These are phyloP conservation scores for Parachaetomium inaequale DNA, from an alignment of 495 filamentous ascomycete genomes.

Conservation along the genomic window DNA sequence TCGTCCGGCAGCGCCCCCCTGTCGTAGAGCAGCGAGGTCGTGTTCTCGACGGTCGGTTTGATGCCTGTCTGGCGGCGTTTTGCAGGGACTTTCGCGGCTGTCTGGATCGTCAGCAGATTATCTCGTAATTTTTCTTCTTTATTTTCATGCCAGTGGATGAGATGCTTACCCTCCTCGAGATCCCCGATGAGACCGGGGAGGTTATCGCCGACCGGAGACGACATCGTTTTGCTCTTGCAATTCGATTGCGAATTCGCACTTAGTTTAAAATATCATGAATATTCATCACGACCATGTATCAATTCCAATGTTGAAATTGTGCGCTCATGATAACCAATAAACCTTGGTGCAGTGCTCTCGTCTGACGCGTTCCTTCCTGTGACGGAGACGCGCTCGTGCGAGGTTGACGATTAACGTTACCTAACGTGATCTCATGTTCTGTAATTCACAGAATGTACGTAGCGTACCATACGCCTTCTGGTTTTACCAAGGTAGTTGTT, in stretches of 20 bases:
- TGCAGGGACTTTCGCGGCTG: constrained; percentile 49
- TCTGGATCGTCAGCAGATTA: constrained; percentile 14
- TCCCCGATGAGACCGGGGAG: constrained; percentile 28
- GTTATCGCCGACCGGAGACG: constrained; percentile 5
- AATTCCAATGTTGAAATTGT: no score
- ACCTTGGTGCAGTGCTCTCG: no score
- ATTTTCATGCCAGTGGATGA: neutral
- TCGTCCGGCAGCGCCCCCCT: constrained; percentile 59
- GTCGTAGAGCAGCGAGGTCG: constrained; percentile 56
- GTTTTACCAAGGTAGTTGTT: no score
- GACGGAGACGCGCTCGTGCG: no score
- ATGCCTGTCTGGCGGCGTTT: constrained; percentile 45
- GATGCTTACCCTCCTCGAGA: constrained; percentile 27
- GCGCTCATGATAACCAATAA: no score
- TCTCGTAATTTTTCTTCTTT: neutral
- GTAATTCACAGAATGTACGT: no score
- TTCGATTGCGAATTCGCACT: neutral
- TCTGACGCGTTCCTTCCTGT: no score
- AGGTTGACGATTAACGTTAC: no score
- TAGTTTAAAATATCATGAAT: neutral
- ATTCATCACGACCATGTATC: neutral
- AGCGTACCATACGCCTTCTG: no score
- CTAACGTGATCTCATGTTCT: no score
- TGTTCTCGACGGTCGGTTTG: constrained; percentile 46
- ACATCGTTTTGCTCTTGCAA: neutral